These are phyloP conservation scores for Fusarium agapanthi DNA, from an alignment of 2,329 filamentous ascomycete genomes.

Conservation along the genomic window DNA sequence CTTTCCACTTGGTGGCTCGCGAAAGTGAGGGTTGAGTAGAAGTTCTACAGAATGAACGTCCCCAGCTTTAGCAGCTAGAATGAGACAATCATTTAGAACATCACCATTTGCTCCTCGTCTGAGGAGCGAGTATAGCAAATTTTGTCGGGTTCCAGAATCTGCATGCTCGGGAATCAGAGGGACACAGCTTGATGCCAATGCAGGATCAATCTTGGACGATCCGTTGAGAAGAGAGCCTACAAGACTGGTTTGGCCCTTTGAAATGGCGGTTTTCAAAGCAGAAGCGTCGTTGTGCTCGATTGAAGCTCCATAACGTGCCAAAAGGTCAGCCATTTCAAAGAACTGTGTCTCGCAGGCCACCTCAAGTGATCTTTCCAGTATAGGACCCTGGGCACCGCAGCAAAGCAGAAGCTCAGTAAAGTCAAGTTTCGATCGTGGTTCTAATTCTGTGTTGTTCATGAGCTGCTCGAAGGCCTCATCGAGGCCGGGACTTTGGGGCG, in stretches of 20 bases:
- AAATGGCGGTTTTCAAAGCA: constrained; percentile 59
- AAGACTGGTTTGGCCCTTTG: constrained; percentile 55
- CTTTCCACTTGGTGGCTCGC: constrained; percentile 40
- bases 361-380: constrained; percentile 57
- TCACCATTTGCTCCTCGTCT: constrained; percentile 60
- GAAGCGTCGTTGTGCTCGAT: constrained; percentile 62
- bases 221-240: constrained; percentile 58
- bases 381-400: constrained; percentile 63
- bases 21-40: constrained; percentile 59
- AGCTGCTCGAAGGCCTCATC: constrained; percentile 61
- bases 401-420: constrained; percentile 66
- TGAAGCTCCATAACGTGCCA: constrained; percentile 63
- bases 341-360: constrained; percentile 60
- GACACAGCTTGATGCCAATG: constrained; percentile 60
- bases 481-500: constrained; percentile 58
- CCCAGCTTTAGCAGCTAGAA: constrained; percentile 58
- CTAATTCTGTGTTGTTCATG: constrained; percentile 56
- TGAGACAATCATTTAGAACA: constrained; percentile 58
- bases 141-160: constrained; percentile 54
- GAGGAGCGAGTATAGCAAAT: constrained; percentile 57
- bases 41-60: constrained; percentile 59
- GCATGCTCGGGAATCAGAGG: constrained; percentile 58
- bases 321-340: constrained; percentile 62
- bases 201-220: constrained; percentile 53
- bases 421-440: constrained; percentile 58